These are phyloP conservation scores for Schizophyllum commune DNA, from an alignment of 1,284 basidiomycete genomes.

Conservation along the genomic window DNA sequence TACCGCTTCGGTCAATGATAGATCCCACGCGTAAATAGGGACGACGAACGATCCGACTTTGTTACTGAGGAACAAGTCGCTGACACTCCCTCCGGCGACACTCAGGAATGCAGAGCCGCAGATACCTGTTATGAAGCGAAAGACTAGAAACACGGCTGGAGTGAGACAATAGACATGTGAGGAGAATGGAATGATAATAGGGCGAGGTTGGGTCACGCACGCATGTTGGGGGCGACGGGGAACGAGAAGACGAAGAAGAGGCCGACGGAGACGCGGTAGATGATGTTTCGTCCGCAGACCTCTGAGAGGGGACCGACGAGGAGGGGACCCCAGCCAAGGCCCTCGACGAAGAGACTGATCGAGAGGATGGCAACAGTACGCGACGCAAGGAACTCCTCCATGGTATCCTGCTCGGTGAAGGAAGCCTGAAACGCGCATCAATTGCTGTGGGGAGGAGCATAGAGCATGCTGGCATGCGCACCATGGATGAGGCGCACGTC, in stretches of 20 bases:
- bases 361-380: slow-evolving; percentile 61
- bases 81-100: slow-evolving; percentile 75
- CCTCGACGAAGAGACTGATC: slow-evolving; percentile 61
- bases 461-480: slow-evolving; percentile 25
- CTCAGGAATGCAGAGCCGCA: slow-evolving; percentile 70
- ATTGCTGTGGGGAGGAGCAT: neutral
- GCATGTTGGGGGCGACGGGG: slow-evolving; percentile 54
- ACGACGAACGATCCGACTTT: slow-evolving; percentile 56
- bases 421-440: slow-evolving; percentile 36
- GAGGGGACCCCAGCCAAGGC: slow-evolving; percentile 38
- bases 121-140: slow-evolving; percentile 67
- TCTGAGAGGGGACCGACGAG: slow-evolving; percentile 44
- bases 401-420: slow-evolving; percentile 57
- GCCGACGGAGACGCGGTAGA: slow-evolving; percentile 45
- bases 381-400: slow-evolving; percentile 51
- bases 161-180: slow-evolving; percentile 11
- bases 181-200: neutral
- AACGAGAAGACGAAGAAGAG: slow-evolving; percentile 49
- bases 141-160: slow-evolving; percentile 50
- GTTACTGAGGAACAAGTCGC: slow-evolving; percentile 62
- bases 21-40: slow-evolving; percentile 5
- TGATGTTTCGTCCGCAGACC: slow-evolving; percentile 46
- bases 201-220: slow-evolving; percentile 21
- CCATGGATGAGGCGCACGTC: slow-evolving; percentile 67
- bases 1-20: slow-evolving; percentile 19